Conservation (phyloP, 306 rosid species). For the Corylus americana region DNA sequence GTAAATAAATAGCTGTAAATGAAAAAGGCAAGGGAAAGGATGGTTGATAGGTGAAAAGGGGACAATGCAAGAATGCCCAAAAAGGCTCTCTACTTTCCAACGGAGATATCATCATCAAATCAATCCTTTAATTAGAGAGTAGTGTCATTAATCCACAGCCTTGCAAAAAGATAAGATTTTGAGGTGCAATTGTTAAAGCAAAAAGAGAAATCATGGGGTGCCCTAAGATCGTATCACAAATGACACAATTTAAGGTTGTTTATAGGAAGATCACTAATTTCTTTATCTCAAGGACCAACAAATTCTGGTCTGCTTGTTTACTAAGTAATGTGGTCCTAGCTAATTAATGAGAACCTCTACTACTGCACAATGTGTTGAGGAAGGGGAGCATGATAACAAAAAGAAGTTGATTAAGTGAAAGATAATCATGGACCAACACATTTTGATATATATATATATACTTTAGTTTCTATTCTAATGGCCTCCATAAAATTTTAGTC, state of each 20-base stretch:
- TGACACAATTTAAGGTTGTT: neutral
- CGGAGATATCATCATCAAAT: slow-evolving; percentile 19
- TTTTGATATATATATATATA: neutral
- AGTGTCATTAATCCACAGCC: neutral
- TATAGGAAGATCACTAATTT: neutral
- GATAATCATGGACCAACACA: neutral
- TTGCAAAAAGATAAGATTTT: neutral
- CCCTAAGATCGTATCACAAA: neutral
- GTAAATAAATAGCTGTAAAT: slow-evolving; percentile 1
- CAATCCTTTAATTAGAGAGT: slow-evolving; percentile 10
- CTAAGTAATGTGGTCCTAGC: slow-evolving; percentile 5
- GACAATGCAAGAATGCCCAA: slow-evolving; percentile 39
- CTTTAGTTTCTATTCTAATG: no score
- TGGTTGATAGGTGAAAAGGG: slow-evolving; percentile 31
- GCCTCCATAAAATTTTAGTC: no score
- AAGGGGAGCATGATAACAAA: neutral
- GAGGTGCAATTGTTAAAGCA: neutral
- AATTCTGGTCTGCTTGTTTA: neutral
- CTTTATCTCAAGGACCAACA: neutral
- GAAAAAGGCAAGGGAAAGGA: slow-evolving; percentile 24
- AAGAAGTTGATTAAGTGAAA: neutral
- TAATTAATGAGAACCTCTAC: no score
- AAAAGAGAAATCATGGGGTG: neutral
- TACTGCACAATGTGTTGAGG: neutral
- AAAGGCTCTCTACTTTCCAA: slow-evolving; percentile 23